Evolutionary conservation across 1,284 basidiomycete genomes (phyloP), one percentile per base, ranked within the genome.

Genomic region (Ustilago cynodontis): DNA sequence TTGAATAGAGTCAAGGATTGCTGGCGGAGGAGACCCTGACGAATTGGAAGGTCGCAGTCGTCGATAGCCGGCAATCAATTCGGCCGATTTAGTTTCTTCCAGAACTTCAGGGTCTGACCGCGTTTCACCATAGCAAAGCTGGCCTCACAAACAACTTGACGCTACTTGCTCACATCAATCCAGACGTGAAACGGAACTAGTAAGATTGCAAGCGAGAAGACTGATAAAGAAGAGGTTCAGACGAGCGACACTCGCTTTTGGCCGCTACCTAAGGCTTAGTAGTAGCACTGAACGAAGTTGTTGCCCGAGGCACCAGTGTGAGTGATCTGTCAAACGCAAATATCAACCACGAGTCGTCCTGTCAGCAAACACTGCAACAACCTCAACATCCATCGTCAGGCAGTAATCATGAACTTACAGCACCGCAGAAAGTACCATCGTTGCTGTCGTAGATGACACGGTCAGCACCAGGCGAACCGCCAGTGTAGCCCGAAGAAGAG

Each of bases 381-480:
- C 9, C 35, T 33, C 35, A 37, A 11, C 35, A 16, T 10, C 35
- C 7, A 11, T 37, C 7, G 7, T 14, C 14, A 13, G 14, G 35
- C 35, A 37, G 9, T 9, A n/a, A n/a, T 9, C 14, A 10, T 8
- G 35, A 37, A 69, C 71, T 69, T 53, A 74, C 71, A 63, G 68
- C 72, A 16, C 79, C 79, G 63, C 77, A 79, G 64, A 77, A 79
- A 31, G 49, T 56, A 41, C 70, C 65, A 43, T 65, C 59, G 55
- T 65, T 50, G 50, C 35, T 47, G 52, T 71, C 69, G 62, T 78
- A 77, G 53, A 81, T 57, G 41, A 78, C 77, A 28, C 79, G 77
- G 69, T 81, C 77, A 14, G 79, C 61, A 22, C 79, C 79, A 26
- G 79, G 79, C 59, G 77, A 79, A 39, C 79, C 79, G 24, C 77